Evolutionary conservation across 176 grass and related monocot genomes (phyloP).

Genomic region (Zea luxurians): DNA sequence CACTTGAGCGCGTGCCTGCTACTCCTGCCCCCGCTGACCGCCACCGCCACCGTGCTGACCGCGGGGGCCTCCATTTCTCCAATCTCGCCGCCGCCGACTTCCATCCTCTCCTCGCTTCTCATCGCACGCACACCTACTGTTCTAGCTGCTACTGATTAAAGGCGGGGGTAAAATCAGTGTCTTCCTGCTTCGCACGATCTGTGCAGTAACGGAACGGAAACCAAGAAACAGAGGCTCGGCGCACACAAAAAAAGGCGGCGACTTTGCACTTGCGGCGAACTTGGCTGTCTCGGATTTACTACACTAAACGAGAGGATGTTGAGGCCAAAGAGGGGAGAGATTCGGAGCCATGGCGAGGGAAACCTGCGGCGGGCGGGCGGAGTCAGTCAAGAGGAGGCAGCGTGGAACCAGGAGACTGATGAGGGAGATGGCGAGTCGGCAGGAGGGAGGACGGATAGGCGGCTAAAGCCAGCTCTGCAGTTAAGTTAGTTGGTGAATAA

Average conservation of each 20-base stretch:
- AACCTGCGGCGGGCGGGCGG: constrained; percentile 9
- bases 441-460: not conserved
- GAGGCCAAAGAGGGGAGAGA: not conserved
- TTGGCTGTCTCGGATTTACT: not conserved
- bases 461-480: constrained; percentile 18
- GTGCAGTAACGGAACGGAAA: not conserved
- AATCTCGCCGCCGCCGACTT: constrained; percentile 20
- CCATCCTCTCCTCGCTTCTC: constrained; percentile 29
- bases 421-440: not conserved
- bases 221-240: not conserved
- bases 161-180: not conserved
- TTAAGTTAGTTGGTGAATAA: constrained; percentile 40
- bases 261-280: not conserved
- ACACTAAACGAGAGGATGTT: not conserved
- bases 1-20: constrained; percentile 78
- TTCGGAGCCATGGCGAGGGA: constrained; percentile 1
- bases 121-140: not conserved
- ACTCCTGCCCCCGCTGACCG: constrained; percentile 55
- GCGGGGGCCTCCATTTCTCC: constrained; percentile 30
- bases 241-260: constrained; percentile 1
- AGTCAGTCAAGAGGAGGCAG: constrained; percentile 32
- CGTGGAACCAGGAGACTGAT: constrained; percentile 16
- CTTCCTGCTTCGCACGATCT: not conserved
- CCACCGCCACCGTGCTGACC: constrained; percentile 56
- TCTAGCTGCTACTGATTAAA: not conserved